phyloP scores from a whole-genome alignment of 495 filamentous ascomycete species.

The Penicillium atrosanguineum region DNA sequence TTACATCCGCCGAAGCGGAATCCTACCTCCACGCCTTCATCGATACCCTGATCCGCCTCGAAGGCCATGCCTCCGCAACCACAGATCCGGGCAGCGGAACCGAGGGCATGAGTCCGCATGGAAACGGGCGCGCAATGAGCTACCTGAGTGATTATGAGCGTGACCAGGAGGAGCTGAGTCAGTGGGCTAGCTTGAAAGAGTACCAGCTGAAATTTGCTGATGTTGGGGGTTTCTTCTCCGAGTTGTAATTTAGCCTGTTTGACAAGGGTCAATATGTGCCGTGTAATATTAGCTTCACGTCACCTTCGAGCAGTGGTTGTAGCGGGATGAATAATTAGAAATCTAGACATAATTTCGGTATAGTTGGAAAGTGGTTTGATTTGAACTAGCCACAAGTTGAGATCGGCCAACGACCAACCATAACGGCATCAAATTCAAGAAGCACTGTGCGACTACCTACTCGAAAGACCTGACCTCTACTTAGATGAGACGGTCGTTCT shows the following conservation, averaged over 20 bases:
- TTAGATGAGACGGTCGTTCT: too few relatives aligned
- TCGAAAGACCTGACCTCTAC: too few relatives aligned
- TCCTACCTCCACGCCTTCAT: constrained; percentile 66
- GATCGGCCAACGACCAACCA: too few relatives aligned
- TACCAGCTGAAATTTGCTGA: constrained; percentile 70
- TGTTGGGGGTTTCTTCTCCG: constrained; percentile 52
- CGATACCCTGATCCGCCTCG: constrained; percentile 67
- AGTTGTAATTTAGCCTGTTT: constrained; percentile 14
- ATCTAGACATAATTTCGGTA: too few relatives aligned
- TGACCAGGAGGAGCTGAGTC: constrained; percentile 68
- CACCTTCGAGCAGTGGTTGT: background rate
- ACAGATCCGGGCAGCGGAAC: constrained; percentile 10
- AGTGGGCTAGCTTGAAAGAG: constrained; percentile 72
- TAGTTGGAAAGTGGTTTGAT: too few relatives aligned
- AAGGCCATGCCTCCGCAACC: constrained; percentile 34
- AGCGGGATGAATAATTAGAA: too few relatives aligned
- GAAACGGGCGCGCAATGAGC: constrained; percentile 37
- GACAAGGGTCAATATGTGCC: background rate
- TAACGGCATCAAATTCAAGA: too few relatives aligned
- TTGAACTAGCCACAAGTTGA: too few relatives aligned
- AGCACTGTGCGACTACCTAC: too few relatives aligned
- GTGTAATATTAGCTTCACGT: background rate
- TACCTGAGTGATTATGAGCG: constrained; percentile 51
- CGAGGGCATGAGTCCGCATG: constrained; percentile 23
- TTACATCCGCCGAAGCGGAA: constrained; percentile 51